phyloP scores from a whole-genome alignment of 805 yeast species.

The Metschnikowia gruessii region DNA sequence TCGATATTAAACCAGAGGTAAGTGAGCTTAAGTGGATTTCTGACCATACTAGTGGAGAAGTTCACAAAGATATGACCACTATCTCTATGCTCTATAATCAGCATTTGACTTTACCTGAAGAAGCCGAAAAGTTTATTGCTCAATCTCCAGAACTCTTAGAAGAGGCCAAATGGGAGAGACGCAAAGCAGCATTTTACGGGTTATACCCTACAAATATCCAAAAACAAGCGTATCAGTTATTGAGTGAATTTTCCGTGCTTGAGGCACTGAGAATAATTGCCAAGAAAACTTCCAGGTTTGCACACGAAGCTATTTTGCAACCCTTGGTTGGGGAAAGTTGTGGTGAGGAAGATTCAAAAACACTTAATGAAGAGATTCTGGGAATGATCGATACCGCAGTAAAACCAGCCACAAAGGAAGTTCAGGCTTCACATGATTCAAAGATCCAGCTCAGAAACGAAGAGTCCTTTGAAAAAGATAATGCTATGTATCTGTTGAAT shows the following conservation, averaged over 20 bases:
- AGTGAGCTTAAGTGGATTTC: neutral
- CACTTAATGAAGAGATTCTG: neutral
- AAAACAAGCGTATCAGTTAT: neutral
- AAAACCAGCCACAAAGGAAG: too few relatives aligned
- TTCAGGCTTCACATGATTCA: too few relatives aligned
- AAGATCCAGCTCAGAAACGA: too few relatives aligned
- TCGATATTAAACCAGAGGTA: neutral
- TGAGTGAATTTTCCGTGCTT: neutral
- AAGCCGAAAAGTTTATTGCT: conserved; percentile 1
- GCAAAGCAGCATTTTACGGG: conserved; percentile 4
- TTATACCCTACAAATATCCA: neutral
- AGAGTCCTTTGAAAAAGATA: too few relatives aligned
- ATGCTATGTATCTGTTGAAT: too few relatives aligned
- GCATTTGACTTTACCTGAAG: neutral
- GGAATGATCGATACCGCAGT: neutral
- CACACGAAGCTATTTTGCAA: neutral
- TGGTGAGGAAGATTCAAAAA: neutral
- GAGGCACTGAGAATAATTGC: conserved; percentile 7
- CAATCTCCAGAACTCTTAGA: conserved; percentile 2
- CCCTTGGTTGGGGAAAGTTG: neutral
- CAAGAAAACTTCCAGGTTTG: neutral
- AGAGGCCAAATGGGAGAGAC: conserved; percentile 4
- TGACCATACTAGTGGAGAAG: conserved; percentile 5
- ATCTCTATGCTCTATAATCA: conserved; percentile 5
- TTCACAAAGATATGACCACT: conserved; percentile 3